phyloP scores from a whole-genome alignment of 805 yeast genomes.

The Zygotorulaspora chibaensis region DNA sequence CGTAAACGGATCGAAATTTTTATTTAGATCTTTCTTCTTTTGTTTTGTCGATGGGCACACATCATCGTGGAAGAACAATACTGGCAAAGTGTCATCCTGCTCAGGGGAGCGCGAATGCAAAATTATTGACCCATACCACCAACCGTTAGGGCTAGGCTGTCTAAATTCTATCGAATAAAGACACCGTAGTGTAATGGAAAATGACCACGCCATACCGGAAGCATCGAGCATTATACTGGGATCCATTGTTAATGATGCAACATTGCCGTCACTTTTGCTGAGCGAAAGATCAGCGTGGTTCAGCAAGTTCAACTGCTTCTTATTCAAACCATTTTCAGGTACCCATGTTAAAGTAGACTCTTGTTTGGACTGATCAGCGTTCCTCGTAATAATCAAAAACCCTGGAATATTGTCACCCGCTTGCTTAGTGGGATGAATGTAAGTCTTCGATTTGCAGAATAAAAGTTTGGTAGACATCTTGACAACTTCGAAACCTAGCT shows the following conservation, averaged over 20 bases:
- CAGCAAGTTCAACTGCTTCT: conserved; percentile 18
- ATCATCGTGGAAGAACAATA: conserved; percentile 88
- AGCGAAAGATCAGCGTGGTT: conserved; percentile 31
- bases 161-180: conserved; percentile 79
- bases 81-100: conserved; percentile 61
- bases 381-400: conserved; percentile 59
- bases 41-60: conserved; percentile 70
- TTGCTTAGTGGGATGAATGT: conserved; percentile 73
- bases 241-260: conserved; percentile 9
- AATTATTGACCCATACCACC: conserved; percentile 89
- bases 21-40: conserved; percentile 55
- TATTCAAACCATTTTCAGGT: conserved; percentile 19
- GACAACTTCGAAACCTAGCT: neutral
- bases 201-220: conserved; percentile 52
- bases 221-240: conserved; percentile 10
- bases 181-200: conserved; percentile 52
- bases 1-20: conserved; percentile 71
- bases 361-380: conserved; percentile 40
- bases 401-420: conserved; percentile 79
- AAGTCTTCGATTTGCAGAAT: conserved; percentile 63
- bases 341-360: conserved; percentile 35
- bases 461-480: conserved; percentile 23
- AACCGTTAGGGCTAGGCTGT: conserved; percentile 69
- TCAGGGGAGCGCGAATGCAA: conserved; percentile 52
- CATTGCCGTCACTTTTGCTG: conserved; percentile 47